phyloP scores from a whole-genome alignment of 257 asterid species.

The Nicotiana tabacum region DNA sequence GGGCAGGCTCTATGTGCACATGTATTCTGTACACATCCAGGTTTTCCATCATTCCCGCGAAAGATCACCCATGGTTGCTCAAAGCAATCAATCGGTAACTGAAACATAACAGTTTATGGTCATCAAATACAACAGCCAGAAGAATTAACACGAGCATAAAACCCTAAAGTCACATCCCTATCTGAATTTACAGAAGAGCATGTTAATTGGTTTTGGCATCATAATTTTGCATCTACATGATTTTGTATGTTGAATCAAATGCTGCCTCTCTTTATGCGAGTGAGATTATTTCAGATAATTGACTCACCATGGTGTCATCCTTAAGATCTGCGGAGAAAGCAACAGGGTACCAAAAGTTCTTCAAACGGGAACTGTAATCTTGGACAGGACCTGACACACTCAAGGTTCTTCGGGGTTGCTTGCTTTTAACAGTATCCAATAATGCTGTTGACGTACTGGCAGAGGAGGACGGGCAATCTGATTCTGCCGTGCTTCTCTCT shows the following conservation, averaged over 20 bases:
- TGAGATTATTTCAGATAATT: background rate
- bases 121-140: background rate
- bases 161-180: background rate
- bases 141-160: background rate
- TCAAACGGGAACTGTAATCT: conserved; percentile 53
- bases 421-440: conserved; percentile 26
- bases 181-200: background rate
- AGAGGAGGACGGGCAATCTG: conserved; percentile 31
- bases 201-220: background rate
- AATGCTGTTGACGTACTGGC: conserved; percentile 51
- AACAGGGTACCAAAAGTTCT: conserved; percentile 94
- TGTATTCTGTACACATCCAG: conserved; percentile 87
- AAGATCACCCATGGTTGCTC: conserved; percentile 96
- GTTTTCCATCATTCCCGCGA: conserved; percentile 84
- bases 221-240: background rate
- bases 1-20: conserved; percentile 99
- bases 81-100: conserved; percentile 88
- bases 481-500: conserved; percentile 43
- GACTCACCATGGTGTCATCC: conserved; percentile 79
- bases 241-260: background rate
- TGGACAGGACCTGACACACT: conserved; percentile 87
- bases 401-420: conserved; percentile 40
- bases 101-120: conserved; percentile 9
- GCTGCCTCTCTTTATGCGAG: background rate
- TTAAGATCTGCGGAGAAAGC: conserved; percentile 83